Conservation (phyloP, 345 rosid genomes). For the Fremontodendron californicum region DNA sequence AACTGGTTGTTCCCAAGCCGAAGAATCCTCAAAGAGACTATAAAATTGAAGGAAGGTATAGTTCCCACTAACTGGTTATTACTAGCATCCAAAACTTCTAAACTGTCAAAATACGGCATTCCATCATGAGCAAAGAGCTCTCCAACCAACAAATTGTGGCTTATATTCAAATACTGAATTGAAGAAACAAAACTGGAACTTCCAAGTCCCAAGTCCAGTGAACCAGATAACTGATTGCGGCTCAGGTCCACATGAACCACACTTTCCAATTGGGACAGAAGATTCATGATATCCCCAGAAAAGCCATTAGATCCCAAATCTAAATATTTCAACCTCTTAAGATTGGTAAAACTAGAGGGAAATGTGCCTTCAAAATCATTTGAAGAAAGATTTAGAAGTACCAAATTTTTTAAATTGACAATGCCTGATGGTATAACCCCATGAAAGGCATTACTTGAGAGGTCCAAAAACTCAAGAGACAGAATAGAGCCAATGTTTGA, state of each 20-base stretch:
- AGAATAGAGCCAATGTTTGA: constrained; percentile 49
- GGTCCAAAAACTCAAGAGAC: constrained; percentile 55
- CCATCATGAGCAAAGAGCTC: constrained; percentile 77
- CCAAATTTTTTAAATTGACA: constrained; percentile 36
- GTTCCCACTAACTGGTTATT: constrained; percentile 44
- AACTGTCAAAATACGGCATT: constrained; percentile 71
- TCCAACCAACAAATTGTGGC: constrained; percentile 35
- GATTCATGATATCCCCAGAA: constrained; percentile 64
- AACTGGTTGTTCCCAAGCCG: constrained; percentile 65
- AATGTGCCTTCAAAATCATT: constrained; percentile 52
- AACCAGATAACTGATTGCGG: constrained; percentile 67
- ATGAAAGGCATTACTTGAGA: constrained; percentile 51
- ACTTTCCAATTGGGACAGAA: constrained; percentile 47
- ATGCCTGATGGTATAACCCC: constrained; percentile 52
- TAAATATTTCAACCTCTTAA: constrained; percentile 50
- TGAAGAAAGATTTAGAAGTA: constrained; percentile 51
- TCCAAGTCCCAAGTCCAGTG: constrained; percentile 67
- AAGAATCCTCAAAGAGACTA: constrained; percentile 72
- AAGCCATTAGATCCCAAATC: constrained; percentile 62
- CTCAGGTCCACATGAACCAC: constrained; percentile 61
- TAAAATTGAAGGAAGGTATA: constrained; percentile 69
- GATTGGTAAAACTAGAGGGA: constrained; percentile 47
- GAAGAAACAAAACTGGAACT: constrained; percentile 61
- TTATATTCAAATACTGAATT: constrained; percentile 53
- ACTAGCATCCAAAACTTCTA: constrained; percentile 90